A percentile compares a stretch with the other conserved stretches of the same genome.
Conservation (phyloP, 371 early-diverging fungal species). For the Batkoa obscura region DNA sequence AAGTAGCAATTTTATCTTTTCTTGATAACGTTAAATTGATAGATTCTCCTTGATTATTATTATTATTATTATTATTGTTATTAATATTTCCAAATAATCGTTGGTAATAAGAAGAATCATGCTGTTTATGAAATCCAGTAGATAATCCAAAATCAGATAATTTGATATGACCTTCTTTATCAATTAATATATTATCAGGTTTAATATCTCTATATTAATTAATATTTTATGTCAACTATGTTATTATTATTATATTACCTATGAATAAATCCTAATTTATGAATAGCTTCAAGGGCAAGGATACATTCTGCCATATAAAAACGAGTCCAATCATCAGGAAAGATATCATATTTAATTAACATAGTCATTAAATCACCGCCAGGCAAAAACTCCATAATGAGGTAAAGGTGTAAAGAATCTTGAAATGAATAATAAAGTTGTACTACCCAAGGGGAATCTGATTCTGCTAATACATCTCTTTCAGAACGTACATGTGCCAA, state of each 20-base stretch:
- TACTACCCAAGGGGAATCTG: constrained; percentile 96
- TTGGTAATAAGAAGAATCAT: constrained; percentile 87
- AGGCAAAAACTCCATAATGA: constrained; percentile 96
- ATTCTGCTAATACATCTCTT: constrained; percentile 91
- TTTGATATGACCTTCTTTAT: constrained; percentile 72
- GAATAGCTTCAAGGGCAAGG: constrained; percentile 86
- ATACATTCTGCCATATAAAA: constrained; percentile 97
- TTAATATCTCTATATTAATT: constrained; percentile 46
- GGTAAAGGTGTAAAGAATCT: constrained; percentile 78
- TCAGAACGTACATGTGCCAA: constrained; percentile 94
- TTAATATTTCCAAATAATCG: constrained; percentile 24
- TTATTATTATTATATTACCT: constrained; percentile 29
- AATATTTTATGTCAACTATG: background rate
- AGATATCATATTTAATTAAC: constrained; percentile 89
- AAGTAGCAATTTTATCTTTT: constrained; percentile 79
- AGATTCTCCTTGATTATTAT: constrained; percentile 14
- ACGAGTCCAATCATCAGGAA: constrained; percentile 89
- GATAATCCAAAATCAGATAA: constrained; percentile 95
- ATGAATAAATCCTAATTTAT: constrained; percentile 92
- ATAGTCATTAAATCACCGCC: constrained; percentile 98
- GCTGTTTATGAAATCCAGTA: constrained; percentile 95
- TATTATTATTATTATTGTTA: constrained; percentile 19
- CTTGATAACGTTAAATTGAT: constrained; percentile 67
- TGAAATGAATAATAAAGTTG: constrained; percentile 93
- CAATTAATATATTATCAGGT: constrained; percentile 73